Evolutionary conservation across 495 filamentous ascomycete species (phyloP).

Genomic region (Hapsidospora chrysogenum): DNA sequence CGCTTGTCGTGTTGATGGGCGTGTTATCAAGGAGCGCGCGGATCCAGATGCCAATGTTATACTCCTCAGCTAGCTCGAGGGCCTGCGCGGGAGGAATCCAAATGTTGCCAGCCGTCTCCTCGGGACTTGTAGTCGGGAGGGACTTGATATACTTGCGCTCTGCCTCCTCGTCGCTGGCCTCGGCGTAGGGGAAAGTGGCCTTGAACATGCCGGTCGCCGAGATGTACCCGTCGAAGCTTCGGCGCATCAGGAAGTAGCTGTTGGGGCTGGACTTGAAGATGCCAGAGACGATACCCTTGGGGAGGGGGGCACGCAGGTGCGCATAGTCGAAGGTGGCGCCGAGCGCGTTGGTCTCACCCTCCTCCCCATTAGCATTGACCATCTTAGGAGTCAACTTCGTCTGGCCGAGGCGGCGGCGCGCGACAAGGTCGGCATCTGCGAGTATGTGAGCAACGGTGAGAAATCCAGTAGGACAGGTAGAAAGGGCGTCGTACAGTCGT

Average conservation of each 20-base stretch:
- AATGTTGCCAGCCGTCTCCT: conserved; percentile 91
- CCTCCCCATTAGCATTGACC: conserved; percentile 44
- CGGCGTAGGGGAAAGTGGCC: conserved; percentile 90
- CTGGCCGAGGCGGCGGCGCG: conserved; percentile 76
- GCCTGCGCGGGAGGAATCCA: conserved; percentile 84
- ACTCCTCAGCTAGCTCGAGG: conserved; percentile 68
- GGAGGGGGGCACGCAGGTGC: conserved; percentile 79
- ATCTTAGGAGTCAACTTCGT: conserved; percentile 75
- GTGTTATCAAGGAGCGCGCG: conserved; percentile 70
- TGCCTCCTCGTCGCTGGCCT: conserved; percentile 60
- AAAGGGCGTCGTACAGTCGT: neutral
- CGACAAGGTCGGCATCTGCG: conserved; percentile 66
- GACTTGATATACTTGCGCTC: conserved; percentile 80
- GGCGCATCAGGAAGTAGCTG: conserved; percentile 94
- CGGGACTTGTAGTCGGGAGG: conserved; percentile 57
- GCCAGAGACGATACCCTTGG: conserved; percentile 74
- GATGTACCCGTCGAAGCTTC: conserved; percentile 84
- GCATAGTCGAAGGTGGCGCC: conserved; percentile 80
- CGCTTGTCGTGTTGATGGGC: conserved; percentile 32
- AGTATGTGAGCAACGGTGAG: no score
- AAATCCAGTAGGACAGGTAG: neutral
- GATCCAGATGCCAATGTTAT: conserved; percentile 70
- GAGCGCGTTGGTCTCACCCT: conserved; percentile 51
- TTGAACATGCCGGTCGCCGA: conserved; percentile 99
- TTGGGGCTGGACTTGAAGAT: conserved; percentile 78